A percentile compares a stretch with the other conserved stretches of the same genome.
phyloP scores from a whole-genome alignment of 2,329 filamentous ascomycete genomes.

The Scedosporium minutisporum region DNA sequence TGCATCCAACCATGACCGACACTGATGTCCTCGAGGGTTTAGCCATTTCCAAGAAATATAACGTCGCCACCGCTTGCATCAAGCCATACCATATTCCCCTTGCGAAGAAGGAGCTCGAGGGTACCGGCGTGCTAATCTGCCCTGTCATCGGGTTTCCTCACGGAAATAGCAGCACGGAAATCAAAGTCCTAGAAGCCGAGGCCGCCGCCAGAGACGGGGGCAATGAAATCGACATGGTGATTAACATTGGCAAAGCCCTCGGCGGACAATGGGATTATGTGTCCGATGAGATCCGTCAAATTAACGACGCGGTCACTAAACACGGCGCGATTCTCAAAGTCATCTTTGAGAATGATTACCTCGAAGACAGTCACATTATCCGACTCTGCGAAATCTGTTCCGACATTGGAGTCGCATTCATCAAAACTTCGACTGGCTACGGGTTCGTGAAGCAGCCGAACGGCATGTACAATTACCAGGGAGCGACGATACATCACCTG shows the following conservation, averaged over 20 bases:
- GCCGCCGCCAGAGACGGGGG: slow-evolving; percentile 38
- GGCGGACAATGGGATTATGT: slow-evolving; percentile 50
- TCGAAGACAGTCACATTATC: slow-evolving; percentile 38
- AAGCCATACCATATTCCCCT: slow-evolving; percentile 46
- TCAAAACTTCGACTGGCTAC: slow-evolving; percentile 53
- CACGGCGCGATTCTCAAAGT: slow-evolving; percentile 43
- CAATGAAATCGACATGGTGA: slow-evolving; percentile 49
- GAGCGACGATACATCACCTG: slow-evolving; percentile 40
- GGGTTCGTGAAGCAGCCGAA: slow-evolving; percentile 46
- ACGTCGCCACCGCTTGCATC: slow-evolving; percentile 46
- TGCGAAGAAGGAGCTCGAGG: slow-evolving; percentile 36
- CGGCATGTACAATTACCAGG: slow-evolving; percentile 42
- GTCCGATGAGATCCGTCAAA: slow-evolving; percentile 34
- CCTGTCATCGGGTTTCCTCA: slow-evolving; percentile 53
- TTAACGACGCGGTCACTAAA: slow-evolving; percentile 37
- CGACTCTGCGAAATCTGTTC: slow-evolving; percentile 46
- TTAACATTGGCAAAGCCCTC: slow-evolving; percentile 50
- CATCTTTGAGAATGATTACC: slow-evolving; percentile 54
- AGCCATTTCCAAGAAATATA: slow-evolving; percentile 32
- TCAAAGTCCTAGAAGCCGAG: slow-evolving; percentile 44
- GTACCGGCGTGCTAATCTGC: slow-evolving; percentile 40
- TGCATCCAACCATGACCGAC: slow-evolving; percentile 54
- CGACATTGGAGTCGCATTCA: slow-evolving; percentile 39
- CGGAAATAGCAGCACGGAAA: slow-evolving; percentile 42
- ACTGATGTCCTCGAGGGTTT: slow-evolving; percentile 40